phyloP scores from a whole-genome alignment of 306 rosid species.

The Malus orientalis region DNA sequence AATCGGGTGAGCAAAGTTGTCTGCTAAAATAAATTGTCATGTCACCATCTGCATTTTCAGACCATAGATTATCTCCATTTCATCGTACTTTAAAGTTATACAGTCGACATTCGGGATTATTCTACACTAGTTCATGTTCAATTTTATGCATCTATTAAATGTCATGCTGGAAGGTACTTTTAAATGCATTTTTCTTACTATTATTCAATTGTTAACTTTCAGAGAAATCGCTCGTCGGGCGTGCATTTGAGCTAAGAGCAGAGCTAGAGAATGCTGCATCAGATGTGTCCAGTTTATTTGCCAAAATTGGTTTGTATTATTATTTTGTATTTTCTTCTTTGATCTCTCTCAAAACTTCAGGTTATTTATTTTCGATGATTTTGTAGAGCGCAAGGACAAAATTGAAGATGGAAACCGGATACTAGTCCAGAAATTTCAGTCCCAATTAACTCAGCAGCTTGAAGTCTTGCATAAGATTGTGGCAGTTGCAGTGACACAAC shows the following conservation, averaged over 20 bases:
- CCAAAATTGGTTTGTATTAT: slow-evolving; percentile 74
- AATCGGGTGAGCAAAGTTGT: slow-evolving; percentile 58
- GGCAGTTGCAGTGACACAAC: slow-evolving; percentile 81
- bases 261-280: slow-evolving; percentile 98
- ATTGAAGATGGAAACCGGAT: slow-evolving; percentile 72
- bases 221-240: slow-evolving; percentile 89
- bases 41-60: not conserved
- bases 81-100: not conserved
- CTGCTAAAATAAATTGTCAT: not conserved
- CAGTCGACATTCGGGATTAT: not conserved
- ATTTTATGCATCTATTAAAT: not conserved
- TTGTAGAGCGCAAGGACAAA: slow-evolving; percentile 80
- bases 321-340: not conserved
- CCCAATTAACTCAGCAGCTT: slow-evolving; percentile 83
- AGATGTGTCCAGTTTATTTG: slow-evolving; percentile 77
- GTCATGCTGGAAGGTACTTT: not conserved
- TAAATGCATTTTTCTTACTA: not conserved
- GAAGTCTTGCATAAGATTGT: slow-evolving; percentile 89
- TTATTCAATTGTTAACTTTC: slow-evolving; percentile 5
- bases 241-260: slow-evolving; percentile 75
- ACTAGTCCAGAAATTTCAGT: slow-evolving; percentile 72
- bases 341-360: slow-evolving; percentile 1
- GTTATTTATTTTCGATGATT: slow-evolving; percentile 3
- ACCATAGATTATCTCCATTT: not conserved
- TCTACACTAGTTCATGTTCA: not conserved